A percentile compares a stretch with the other conserved stretches of the same genome.
These are phyloP conservation scores for Aspergillus ochraceus DNA, from an alignment of 2,329 filamentous ascomycete genomes.

Conservation along the genomic window DNA sequence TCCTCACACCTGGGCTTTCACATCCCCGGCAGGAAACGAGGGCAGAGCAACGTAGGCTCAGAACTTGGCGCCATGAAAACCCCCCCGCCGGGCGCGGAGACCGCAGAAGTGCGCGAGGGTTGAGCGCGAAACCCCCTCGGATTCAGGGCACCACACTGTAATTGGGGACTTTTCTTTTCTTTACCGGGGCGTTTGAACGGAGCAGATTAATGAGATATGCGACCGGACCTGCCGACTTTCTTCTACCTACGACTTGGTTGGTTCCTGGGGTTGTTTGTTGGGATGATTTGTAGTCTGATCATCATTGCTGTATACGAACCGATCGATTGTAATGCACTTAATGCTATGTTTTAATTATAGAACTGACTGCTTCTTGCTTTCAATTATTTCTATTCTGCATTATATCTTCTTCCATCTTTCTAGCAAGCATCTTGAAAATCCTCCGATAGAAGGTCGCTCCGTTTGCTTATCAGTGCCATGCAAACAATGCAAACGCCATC, in stretches of 20 bases:
- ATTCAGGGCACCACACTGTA: neutral
- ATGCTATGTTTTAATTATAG: neutral
- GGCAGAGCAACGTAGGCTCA: slow-evolving; percentile 67
- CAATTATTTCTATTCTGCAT: neutral
- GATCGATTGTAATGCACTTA: neutral
- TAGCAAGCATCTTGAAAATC: neutral
- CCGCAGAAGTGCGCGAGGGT: slow-evolving; percentile 21
- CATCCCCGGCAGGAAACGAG: slow-evolving; percentile 70
- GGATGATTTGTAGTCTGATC: neutral
- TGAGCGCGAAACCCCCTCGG: neutral
- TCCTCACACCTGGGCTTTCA: slow-evolving; percentile 60
- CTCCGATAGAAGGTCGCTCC: neutral
- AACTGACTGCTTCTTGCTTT: neutral
- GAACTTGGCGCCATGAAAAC: slow-evolving; percentile 67
- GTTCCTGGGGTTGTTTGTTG: neutral
- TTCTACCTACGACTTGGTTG: neutral
- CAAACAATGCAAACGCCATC: slow-evolving; percentile 36
- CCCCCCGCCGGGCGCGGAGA: slow-evolving; percentile 13
- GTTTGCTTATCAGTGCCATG: slow-evolving; percentile 28
- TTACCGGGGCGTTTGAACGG: slow-evolving; percentile 4
- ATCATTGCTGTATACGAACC: neutral
- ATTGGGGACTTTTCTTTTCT: neutral
- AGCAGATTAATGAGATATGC: neutral
- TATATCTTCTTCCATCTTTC: neutral
- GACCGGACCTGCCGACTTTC: neutral